Evolutionary conservation across 345 rosid genomes (phyloP).

Genomic region (Mallotus nudiflorus): DNA sequence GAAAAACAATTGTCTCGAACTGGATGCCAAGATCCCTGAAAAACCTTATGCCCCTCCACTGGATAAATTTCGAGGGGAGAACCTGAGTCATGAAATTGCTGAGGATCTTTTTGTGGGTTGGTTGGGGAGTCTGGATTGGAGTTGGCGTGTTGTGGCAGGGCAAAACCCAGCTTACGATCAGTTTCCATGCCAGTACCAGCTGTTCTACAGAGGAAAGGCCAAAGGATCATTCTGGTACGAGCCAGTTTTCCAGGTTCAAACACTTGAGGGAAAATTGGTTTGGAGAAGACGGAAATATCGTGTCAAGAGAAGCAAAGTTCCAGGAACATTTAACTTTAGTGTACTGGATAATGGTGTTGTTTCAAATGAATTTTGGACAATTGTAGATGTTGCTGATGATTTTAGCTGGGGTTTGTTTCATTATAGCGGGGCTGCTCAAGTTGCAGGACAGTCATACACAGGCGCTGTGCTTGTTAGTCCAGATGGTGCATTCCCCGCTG

Average conservation of each 20-base stretch:
- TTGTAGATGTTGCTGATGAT: constrained; percentile 80
- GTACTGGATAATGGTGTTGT: constrained; percentile 92
- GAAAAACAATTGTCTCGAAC: constrained; percentile 78
- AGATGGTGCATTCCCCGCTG: constrained; percentile 66
- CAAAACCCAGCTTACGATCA: constrained; percentile 97
- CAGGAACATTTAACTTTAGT: constrained; percentile 75
- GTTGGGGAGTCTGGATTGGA: constrained; percentile 77
- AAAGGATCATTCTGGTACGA: constrained; percentile 95
- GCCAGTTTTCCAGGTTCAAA: constrained; percentile 81
- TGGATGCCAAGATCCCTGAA: constrained; percentile 77
- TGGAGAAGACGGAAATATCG: constrained; percentile 93
- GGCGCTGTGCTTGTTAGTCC: constrained; percentile 93
- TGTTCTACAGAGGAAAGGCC: constrained; percentile 87
- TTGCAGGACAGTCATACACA: constrained; percentile 84
- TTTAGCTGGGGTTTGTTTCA: constrained; percentile 90
- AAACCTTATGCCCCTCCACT: constrained; percentile 69
- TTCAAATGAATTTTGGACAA: constrained; percentile 88
- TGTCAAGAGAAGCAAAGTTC: constrained; percentile 65
- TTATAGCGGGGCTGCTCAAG: constrained; percentile 89
- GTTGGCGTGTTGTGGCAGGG: constrained; percentile 94
- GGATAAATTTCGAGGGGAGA: constrained; percentile 58
- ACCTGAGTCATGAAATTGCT: constrained; percentile 60
- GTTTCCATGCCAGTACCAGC: constrained; percentile 92
- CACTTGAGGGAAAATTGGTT: constrained; percentile 67
- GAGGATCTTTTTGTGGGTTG: constrained; percentile 94